These are phyloP conservation scores for Barnettozyma californica DNA, from an alignment of 805 yeast genomes.

Conservation along the genomic window DNA sequence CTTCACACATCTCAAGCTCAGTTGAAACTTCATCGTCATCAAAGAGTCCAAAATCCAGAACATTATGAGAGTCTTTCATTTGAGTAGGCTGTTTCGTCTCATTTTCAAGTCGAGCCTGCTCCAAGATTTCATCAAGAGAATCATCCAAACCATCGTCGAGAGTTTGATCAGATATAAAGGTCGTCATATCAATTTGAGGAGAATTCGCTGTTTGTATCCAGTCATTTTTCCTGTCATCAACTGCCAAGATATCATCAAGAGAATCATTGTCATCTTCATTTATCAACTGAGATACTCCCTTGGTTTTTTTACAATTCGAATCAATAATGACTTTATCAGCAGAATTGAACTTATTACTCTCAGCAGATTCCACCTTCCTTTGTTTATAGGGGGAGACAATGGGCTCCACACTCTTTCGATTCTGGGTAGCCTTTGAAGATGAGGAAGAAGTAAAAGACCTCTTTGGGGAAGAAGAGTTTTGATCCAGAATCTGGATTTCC, in stretches of 20 bases:
- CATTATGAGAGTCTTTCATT: not conserved
- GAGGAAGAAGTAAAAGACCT: not conserved
- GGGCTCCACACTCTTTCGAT: not conserved
- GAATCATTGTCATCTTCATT: not conserved
- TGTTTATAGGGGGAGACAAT: not conserved
- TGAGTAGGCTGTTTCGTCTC: not conserved
- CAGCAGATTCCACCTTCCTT: not conserved
- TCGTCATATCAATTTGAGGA: not conserved
- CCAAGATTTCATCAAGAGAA: not conserved
- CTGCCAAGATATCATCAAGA: not conserved
- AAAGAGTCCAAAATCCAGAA: conserved; percentile 1
- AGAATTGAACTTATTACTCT: not conserved
- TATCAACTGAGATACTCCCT: not conserved
- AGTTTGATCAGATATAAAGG: not conserved
- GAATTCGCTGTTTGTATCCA: not conserved
- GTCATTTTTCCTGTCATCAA: not conserved
- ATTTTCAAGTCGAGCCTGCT: not conserved
- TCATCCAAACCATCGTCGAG: conserved; percentile 2
- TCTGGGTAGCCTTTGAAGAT: not conserved
- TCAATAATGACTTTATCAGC: not conserved
- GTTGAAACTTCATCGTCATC: not conserved
- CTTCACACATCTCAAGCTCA: not conserved
- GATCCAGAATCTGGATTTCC: conserved; percentile 2
- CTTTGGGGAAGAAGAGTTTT: not conserved
- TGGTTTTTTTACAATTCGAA: not conserved